Evolutionary conservation across 164 flowering plant genomes (phyloP), one percentile per base, ranked within the genome.

Genomic region (Kingdonia uniflora): DNA sequence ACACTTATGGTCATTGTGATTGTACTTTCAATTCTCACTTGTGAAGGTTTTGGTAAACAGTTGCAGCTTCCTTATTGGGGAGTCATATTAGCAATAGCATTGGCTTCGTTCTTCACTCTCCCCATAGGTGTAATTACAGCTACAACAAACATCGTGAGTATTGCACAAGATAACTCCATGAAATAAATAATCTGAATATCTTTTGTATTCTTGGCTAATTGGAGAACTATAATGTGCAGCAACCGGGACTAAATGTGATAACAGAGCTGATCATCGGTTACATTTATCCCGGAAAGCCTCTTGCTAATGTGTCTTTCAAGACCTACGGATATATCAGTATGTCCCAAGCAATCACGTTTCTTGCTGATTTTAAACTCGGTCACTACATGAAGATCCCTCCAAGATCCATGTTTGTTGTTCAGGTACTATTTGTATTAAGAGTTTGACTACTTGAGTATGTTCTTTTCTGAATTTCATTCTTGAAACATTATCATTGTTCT

Each of bases 321-420:
- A 74, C 75, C 1, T 85, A 80, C 50, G 83, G 85, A 14, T 61
- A 58, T 35, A 61, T 74, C 24, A 82, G 83, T 66, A 70, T 77
- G 75, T 14, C 65, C 2, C 82, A 78, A 16, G 76, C 88, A 0
- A 49, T 76, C 17, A 63, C 42, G 42, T 80, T 82, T 39, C 68
- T 84, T 0, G 5, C 40, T 6, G 88, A 80, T 52, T 85, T 85
- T 74, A 85, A 85, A 63, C 68, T 82, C 0, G 95, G 85, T 1
- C 87, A 80, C 49, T 80, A 80, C 69, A 82, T 82, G 95, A 82
- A 82, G 61, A 77, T 85, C 37, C 95, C 89, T 15, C 89, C 94
- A 10, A 76, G 54, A 33, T 69, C 84, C 22, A 76, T 85, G 88
- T 85, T 80, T 53, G 0, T 76, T 11, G 85, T 66, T 23, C 95